These are phyloP conservation scores for Apophysomyces variabilis DNA, from an alignment of 371 early-diverging fungal species.

Conservation along the genomic window DNA sequence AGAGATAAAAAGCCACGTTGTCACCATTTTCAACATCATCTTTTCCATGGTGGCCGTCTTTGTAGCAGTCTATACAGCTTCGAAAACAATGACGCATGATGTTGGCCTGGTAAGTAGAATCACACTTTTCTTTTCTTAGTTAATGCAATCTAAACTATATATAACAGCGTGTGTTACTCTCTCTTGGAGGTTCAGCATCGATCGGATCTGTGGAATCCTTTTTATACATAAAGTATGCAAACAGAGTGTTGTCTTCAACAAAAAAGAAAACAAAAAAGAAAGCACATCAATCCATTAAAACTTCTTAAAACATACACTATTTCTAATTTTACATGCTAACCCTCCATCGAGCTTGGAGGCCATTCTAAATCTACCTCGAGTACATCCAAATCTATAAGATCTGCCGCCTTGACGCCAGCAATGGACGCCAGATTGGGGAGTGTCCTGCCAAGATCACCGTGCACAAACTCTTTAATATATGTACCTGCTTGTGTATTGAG, in stretches of 20 bases:
- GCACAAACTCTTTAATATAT: conserved; percentile 99
- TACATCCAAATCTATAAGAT: conserved; percentile 89
- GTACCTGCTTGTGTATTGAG: conserved; percentile 93
- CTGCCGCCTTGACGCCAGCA: conserved; percentile 67
- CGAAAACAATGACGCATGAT: conserved; percentile 57
- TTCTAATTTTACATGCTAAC: neutral
- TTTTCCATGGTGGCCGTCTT: conserved; percentile 70
- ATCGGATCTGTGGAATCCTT: conserved; percentile 62
- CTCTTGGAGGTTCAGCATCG: conserved; percentile 53
- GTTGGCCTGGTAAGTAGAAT: conserved; percentile 55
- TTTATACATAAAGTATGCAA: conserved; percentile 46
- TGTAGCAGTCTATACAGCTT: conserved; percentile 61
- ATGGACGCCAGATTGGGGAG: conserved; percentile 79
- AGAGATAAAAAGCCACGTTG: conserved; percentile 53
- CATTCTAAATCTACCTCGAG: conserved; percentile 78
- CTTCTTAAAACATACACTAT: neutral
- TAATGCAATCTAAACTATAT: neutral
- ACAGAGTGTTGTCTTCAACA: conserved; percentile 21
- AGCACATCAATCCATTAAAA: conserved; percentile 1
- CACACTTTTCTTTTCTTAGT: neutral
- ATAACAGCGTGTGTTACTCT: conserved; percentile 56
- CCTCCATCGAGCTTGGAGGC: conserved; percentile 49
- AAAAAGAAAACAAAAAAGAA: conserved; percentile 26
- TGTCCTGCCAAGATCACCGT: conserved; percentile 95
- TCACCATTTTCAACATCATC: conserved; percentile 64